A percentile compares a stretch with the other conserved stretches of the same genome.
These are phyloP conservation scores for Hypomyces rosellus DNA, from an alignment of 2,329 filamentous ascomycete genomes.

Conservation along the genomic window DNA sequence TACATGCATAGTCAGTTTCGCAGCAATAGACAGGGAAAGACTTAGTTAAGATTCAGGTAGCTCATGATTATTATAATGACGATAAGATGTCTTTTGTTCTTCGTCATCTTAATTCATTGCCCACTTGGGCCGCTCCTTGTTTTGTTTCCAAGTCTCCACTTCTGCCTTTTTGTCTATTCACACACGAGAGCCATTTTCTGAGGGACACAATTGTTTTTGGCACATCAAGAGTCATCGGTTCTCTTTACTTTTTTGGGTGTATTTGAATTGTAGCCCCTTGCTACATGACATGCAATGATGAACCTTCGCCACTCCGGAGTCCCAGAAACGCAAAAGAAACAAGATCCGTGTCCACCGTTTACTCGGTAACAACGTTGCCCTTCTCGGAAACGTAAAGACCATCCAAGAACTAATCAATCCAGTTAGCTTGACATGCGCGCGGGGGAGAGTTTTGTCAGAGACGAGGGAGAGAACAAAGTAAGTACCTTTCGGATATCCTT, in stretches of 20 bases:
- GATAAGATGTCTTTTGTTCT: background rate
- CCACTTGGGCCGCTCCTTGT: background rate
- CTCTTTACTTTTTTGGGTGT: conserved; percentile 30
- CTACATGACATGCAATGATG: conserved; percentile 57
- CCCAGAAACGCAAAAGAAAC: conserved; percentile 55
- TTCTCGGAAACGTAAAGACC: conserved; percentile 99
- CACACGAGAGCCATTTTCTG: background rate
- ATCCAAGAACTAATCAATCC: conserved; percentile 79
- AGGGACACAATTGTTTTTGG: background rate
- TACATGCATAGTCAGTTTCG: background rate
- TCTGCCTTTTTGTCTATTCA: background rate
- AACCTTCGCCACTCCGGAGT: conserved; percentile 58
- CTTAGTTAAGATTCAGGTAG: background rate
- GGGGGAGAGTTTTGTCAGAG: background rate
- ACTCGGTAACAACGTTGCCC: conserved; percentile 81
- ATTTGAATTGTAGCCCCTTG: conserved; percentile 34
- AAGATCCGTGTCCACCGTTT: conserved; percentile 37
- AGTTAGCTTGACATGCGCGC: background rate
- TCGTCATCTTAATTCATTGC: conserved; percentile 1
- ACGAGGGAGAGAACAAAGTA: background rate
- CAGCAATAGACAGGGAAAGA: conserved; percentile 2
- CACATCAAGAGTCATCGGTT: conserved; percentile 13
- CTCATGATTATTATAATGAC: conserved; percentile 1
- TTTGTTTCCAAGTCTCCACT: background rate
- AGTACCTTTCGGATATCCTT: conserved; percentile 99